Conservation (phyloP, 2,329 filamentous ascomycete species). For the Lachnellula occidentalis region DNA sequence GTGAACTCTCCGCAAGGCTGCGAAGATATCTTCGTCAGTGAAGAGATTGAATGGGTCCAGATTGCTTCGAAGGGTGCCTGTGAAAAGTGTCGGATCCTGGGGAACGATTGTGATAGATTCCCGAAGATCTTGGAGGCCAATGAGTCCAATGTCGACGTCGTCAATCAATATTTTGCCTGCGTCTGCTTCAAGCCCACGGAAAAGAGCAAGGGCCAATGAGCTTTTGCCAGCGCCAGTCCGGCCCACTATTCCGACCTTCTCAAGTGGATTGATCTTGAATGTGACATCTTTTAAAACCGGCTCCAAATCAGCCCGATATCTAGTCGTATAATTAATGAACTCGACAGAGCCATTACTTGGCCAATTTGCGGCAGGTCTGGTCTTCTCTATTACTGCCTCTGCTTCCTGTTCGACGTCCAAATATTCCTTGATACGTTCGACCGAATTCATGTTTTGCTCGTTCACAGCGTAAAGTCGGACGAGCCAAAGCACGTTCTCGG, state of each 20-base stretch:
- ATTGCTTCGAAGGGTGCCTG: conserved; percentile 85
- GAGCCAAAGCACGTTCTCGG: conserved; percentile 94
- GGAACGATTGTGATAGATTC: conserved; percentile 96
- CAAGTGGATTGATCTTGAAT: conserved; percentile 77
- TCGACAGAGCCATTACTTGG: conserved; percentile 79
- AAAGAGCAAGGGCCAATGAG: conserved; percentile 85
- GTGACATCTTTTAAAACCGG: conserved; percentile 77
- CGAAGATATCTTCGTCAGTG: conserved; percentile 86
- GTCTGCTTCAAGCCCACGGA: conserved; percentile 89
- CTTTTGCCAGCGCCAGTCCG: conserved; percentile 96
- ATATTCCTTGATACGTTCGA: conserved; percentile 96
- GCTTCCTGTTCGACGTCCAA: conserved; percentile 95
- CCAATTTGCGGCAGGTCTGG: conserved; percentile 74
- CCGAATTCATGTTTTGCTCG: conserved; percentile 99
- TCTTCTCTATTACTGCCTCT: conserved; percentile 67
- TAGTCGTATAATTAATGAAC: conserved; percentile 82
- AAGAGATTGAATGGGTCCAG: conserved; percentile 88
- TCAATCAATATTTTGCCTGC: conserved; percentile 86
- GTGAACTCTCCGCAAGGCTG: conserved; percentile 79
- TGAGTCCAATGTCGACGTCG: conserved; percentile 79
- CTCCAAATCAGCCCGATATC: conserved; percentile 83
- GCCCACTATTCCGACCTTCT: conserved; percentile 95
- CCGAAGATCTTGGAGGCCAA: conserved; percentile 88
- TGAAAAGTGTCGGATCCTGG: conserved; percentile 93
- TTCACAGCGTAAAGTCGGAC: conserved; percentile 91